phyloP scores from a whole-genome alignment of 2,329 filamentous ascomycete genomes.

The Septoria linicola region DNA sequence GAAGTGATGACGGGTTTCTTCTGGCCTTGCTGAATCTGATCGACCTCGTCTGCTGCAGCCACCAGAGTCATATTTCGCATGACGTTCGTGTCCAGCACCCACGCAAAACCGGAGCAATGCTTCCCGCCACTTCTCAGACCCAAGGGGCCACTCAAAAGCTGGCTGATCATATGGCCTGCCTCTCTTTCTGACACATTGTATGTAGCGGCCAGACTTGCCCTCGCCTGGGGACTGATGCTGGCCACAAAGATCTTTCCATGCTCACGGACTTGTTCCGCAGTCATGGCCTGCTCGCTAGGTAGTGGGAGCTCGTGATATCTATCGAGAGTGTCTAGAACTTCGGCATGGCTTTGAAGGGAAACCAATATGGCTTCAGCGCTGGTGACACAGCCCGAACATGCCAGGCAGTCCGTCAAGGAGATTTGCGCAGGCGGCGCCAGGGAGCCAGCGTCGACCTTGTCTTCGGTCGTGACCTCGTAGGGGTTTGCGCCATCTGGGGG shows the following conservation, averaged over 20 bases:
- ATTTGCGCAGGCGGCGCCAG: conserved; percentile 78
- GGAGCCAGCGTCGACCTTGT: conserved; percentile 57
- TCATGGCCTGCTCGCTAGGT: background rate
- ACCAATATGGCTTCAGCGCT: conserved; percentile 97
- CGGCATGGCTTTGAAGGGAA: conserved; percentile 86
- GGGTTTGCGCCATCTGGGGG: conserved; percentile 46
- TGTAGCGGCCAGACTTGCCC: conserved; percentile 84
- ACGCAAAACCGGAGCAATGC: conserved; percentile 75
- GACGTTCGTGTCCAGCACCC: conserved; percentile 86
- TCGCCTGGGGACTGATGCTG: conserved; percentile 86
- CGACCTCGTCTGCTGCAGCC: conserved; percentile 50
- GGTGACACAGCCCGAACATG: conserved; percentile 95
- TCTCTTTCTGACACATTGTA: conserved; percentile 71
- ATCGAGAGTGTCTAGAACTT: conserved; percentile 82
- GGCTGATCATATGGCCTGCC: conserved; percentile 78
- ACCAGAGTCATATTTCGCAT: conserved; percentile 82
- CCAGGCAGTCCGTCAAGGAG: conserved; percentile 93
- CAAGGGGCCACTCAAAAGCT: conserved; percentile 68
- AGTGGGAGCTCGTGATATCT: conserved; percentile 42
- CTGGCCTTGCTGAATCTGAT: conserved; percentile 39
- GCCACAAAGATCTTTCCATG: conserved; percentile 82
- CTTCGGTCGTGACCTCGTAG: conserved; percentile 92
- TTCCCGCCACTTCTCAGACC: conserved; percentile 70
- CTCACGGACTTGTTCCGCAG: background rate
- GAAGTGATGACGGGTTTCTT: conserved; percentile 74